Evolutionary conservation across 83 land plant genomes (phyloP), one percentile per base, ranked within the genome.

Genomic region (Picea engelmannii): DNA sequence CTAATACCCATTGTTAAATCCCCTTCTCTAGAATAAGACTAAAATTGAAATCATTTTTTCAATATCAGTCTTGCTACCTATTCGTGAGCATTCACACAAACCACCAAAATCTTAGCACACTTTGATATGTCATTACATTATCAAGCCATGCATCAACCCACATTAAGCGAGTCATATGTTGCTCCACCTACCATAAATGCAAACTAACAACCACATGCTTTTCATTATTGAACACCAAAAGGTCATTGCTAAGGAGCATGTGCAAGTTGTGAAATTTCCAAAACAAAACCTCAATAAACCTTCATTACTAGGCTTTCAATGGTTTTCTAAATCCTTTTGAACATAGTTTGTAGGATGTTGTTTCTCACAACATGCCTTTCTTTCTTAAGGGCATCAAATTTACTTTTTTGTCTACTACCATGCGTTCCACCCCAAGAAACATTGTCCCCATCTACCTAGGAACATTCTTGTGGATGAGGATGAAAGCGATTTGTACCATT

Each of bases 151-250:
- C 31, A 27, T 27, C 31, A 27, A 27, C 1, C 31, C 31, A 27
- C 31, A 27, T 27, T 27, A 27, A 27, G 31, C 31, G 1, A 27
- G 31, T 27, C 1, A 27, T 27, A 27, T 27, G 31, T 27, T 27
- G 31, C 31, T 27, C 31, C 31, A 27, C 31, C 31, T 27, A 0
- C 31, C 31, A 27, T 27, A 27, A 27, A 27, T 98, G 98, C 82
- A 98, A 90, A 87, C 99, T 98, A 78, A 96, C 97, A 81, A 97
- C 96, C 79, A 87, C 94, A 92, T 96, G 96, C 77, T 98, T 96
- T 63, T 98, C 99, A 84, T 98, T 60, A 87, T 99, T 98, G 82
- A 96, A 96, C 3, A 96, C 79, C 73, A 98, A 91, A 87, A 98
- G 84, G 78, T 96, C 99, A 90, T 96, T 96, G 23, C 99, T 97